Percentiles rank a stretch among this genome's conserved stretches.
phyloP scores from a whole-genome alignment of 139 green algal genomes.

The Ostreobium quekettii region DNA sequence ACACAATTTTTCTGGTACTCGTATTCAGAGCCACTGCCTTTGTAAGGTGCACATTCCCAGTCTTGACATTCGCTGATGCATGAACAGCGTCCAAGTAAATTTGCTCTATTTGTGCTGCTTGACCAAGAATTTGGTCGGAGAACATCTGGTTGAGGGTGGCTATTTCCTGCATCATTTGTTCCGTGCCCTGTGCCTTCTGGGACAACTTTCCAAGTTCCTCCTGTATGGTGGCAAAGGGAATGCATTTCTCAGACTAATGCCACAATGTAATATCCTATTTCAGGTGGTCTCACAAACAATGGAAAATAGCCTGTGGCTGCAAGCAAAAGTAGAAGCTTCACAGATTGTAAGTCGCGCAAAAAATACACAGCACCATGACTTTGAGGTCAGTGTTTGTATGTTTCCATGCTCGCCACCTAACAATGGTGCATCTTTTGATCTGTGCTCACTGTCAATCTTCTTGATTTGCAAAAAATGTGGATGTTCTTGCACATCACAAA shows the following conservation, averaged over 20 bases:
- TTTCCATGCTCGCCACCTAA: no score
- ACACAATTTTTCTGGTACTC: conserved; percentile 39
- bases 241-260: no score
- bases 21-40: conserved; percentile 61
- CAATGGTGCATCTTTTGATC: no score
- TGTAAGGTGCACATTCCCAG: conserved; percentile 49
- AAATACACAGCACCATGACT: background rate
- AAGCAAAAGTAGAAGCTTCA: no score
- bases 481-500: no score
- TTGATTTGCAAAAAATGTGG: no score
- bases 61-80: conserved; percentile 41
- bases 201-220: conserved; percentile 40
- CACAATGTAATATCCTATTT: no score
- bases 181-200: conserved; percentile 34
- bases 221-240: conserved; percentile 25
- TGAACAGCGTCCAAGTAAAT: conserved; percentile 55
- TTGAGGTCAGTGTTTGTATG: background rate
- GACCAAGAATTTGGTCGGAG: conserved; percentile 51
- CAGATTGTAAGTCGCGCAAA: no score
- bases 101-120: conserved; percentile 68
- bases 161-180: conserved; percentile 62
- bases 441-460: no score
- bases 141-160: conserved; percentile 72
- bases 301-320: no score
- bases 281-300: no score